phyloP scores from a whole-genome alignment of 73 alveolate species.

The Paramecium octaurelia region DNA sequence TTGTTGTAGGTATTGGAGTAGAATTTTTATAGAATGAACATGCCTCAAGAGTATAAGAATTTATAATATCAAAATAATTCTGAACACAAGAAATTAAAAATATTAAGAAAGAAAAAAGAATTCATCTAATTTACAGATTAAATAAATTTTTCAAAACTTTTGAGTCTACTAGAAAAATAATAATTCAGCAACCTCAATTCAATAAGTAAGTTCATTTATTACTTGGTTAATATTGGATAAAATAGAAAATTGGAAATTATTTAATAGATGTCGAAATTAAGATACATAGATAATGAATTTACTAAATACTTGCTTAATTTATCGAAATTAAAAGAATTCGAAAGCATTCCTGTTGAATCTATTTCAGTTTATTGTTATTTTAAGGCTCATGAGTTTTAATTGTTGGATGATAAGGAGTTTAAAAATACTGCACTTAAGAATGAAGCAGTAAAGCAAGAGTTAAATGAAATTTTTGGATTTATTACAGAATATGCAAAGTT shows the following conservation, averaged over 20 bases:
- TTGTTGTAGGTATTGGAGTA: neutral
- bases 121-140: neutral
- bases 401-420: conserved; percentile 19
- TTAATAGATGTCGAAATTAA: neutral
- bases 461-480: neutral
- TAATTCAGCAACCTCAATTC: neutral
- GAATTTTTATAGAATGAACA: neutral
- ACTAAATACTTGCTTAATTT: neutral
- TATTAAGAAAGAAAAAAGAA: neutral
- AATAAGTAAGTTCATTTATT: neutral
- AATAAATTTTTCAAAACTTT: neutral
- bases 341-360: neutral
- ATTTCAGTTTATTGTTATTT: neutral
- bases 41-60: neutral
- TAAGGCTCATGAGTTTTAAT: neutral
- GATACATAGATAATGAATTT: neutral
- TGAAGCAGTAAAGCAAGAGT: neutral
- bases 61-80: neutral
- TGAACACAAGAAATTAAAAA: neutral
- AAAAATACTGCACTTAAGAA: neutral
- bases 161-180: neutral
- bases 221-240: neutral
- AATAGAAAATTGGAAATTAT: neutral
- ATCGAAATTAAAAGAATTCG: neutral
- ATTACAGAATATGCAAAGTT: neutral